phyloP scores from a whole-genome alignment of 2,329 filamentous ascomycete species.

The Xylaria sp. region DNA sequence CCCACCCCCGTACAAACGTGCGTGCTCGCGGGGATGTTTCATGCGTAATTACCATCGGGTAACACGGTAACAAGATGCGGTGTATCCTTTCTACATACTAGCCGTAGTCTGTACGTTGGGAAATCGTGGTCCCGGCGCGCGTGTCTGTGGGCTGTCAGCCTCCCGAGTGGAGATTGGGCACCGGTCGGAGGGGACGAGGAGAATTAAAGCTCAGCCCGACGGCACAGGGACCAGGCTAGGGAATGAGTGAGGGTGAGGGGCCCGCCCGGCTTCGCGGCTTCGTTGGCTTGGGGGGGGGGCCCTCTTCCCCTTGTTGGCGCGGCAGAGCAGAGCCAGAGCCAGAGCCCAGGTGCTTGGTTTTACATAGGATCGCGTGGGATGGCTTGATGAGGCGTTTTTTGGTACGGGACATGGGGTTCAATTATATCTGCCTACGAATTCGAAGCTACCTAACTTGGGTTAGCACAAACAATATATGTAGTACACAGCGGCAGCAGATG shows the following conservation, averaged over 20 bases:
- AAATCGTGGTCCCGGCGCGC: neutral
- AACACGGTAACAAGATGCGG: neutral
- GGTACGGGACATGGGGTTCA: too few relatives aligned
- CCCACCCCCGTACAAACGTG: too few relatives aligned
- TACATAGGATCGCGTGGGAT: neutral
- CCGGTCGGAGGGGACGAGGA: neutral
- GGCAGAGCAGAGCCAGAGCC: neutral
- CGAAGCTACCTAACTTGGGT: too few relatives aligned
- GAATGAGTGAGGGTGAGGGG: too few relatives aligned
- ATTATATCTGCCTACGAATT: too few relatives aligned
- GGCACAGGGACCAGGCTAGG: too few relatives aligned
- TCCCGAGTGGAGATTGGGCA: neutral
- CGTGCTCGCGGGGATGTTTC: too few relatives aligned
- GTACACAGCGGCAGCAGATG: too few relatives aligned
- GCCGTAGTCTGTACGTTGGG: neutral
- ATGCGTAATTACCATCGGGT: neutral
- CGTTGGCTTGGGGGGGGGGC: neutral
- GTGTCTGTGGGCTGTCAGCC: neutral
- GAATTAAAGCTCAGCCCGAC: too few relatives aligned
- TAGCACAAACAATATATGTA: too few relatives aligned
- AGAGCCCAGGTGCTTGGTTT: neutral
- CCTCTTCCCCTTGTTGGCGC: neutral
- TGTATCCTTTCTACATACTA: neutral
- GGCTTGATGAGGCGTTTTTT: neutral
- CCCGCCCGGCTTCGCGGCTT: too few relatives aligned